Conservation (phyloP, 768 basidiomycete genomes). For the Ramaria sp. region DNA sequence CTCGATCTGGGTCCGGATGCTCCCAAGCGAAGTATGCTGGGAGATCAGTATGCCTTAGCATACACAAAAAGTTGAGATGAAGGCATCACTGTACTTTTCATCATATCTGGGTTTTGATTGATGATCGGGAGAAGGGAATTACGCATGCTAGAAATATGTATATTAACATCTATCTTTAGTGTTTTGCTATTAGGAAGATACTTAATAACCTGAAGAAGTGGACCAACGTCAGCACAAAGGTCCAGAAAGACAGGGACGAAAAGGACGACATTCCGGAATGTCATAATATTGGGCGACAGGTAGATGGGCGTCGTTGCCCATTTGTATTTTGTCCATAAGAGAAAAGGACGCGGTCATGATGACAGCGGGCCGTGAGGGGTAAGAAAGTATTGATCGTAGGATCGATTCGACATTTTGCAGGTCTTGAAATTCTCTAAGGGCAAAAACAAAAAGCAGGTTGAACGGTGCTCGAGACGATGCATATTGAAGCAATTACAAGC, state of each 20-base stretch:
- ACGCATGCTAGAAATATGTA: neutral
- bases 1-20: conserved; percentile 2
- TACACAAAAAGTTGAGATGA: neutral
- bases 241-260: neutral
- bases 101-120: neutral
- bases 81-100: neutral
- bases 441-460: neutral
- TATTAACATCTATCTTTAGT: neutral
- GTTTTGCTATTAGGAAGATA: neutral
- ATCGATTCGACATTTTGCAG: conserved; percentile 1
- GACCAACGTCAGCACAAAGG: neutral
- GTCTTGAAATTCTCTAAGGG: neutral
- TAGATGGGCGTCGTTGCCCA: conserved; percentile 8
- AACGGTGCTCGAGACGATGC: neutral
- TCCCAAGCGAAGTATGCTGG: neutral
- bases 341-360: conserved; percentile 5
- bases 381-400: neutral
- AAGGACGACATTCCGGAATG: neutral
- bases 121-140: conserved; percentile 4
- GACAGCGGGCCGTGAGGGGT: neutral
- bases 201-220: neutral
- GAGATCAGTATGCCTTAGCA: neutral
- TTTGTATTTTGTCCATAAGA: conserved; percentile 2
- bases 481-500: neutral
- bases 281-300: conserved; percentile 7